Conservation (phyloP, 305 asterid genomes). For the Fraxinus baroniana region DNA sequence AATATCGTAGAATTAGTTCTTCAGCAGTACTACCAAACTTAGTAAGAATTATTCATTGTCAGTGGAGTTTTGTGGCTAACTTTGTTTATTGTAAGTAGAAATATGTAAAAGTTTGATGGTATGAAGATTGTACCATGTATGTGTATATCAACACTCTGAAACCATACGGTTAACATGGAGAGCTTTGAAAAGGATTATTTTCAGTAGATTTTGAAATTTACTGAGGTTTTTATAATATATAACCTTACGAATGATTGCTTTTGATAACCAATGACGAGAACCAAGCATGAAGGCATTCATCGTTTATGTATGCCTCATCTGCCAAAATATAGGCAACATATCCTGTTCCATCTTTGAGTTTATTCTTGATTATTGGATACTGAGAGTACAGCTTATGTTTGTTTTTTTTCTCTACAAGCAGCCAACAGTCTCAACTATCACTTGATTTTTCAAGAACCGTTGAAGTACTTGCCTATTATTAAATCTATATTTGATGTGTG, state of each 20-base stretch:
- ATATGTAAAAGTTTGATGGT: not conserved
- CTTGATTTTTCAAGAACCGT: not conserved
- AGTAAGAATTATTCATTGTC: not conserved
- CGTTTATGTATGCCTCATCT: constrained; percentile 5
- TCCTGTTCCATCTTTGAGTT: constrained; percentile 16
- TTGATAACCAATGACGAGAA: not conserved
- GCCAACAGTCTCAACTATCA: not conserved
- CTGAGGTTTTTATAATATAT: not conserved
- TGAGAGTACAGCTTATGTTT: not conserved
- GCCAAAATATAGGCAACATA: not conserved
- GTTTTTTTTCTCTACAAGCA: not conserved
- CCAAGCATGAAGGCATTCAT: not conserved
- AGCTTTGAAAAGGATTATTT: not conserved
- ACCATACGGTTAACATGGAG: not conserved
- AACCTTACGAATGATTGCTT: not conserved
- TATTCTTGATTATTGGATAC: constrained; percentile 1
- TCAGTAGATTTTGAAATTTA: not conserved
- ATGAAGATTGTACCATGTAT: not conserved
- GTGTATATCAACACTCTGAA: not conserved
- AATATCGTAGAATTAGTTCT: not conserved
- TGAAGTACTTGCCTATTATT: not conserved
- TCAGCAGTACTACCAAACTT: not conserved
- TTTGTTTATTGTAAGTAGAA: not conserved
- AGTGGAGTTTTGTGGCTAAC: not conserved
- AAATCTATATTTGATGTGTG: constrained; percentile 4